Conservation (phyloP, 345 rosid species). For the Capsella bursapastoris region DNA sequence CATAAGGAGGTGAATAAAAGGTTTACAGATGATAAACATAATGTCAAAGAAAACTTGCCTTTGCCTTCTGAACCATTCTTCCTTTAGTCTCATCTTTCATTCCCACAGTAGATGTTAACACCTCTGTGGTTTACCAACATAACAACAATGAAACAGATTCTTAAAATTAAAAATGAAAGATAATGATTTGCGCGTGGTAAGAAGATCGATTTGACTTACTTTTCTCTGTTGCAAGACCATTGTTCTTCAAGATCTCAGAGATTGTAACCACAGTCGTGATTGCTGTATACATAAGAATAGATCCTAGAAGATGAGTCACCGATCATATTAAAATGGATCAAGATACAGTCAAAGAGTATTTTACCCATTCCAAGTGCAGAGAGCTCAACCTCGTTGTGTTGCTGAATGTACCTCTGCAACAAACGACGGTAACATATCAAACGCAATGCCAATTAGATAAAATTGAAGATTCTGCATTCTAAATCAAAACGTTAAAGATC, state of each 20-base stretch:
- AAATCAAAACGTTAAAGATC: background rate
- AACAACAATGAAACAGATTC: background rate
- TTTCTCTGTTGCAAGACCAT: slow-evolving; percentile 84
- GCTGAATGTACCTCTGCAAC: slow-evolving; percentile 86
- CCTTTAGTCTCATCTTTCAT: slow-evolving; percentile 90
- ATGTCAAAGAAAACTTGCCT: slow-evolving; percentile 50
- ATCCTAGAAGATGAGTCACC: background rate
- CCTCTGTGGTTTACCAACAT: slow-evolving; percentile 52
- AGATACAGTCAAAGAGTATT: background rate
- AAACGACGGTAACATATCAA: background rate
- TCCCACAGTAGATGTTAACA: slow-evolving; percentile 82
- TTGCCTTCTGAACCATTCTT: slow-evolving; percentile 78
- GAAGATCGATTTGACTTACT: slow-evolving; percentile 50
- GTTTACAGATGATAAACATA: background rate
- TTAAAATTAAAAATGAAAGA: background rate
- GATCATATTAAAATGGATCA: background rate
- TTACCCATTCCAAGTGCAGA: slow-evolving; percentile 97
- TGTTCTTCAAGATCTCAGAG: slow-evolving; percentile 93
- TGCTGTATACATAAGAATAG: slow-evolving; percentile 43
- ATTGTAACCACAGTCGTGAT: slow-evolving; percentile 80
- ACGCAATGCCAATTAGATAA: background rate
- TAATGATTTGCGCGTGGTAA: background rate
- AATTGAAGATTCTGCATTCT: background rate
- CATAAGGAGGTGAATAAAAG: background rate
- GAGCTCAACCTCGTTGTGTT: slow-evolving; percentile 87